Percentiles rank a stretch among this genome's conserved stretches.
Conservation (phyloP, 768 basidiomycete species). For the Hemileccinum rubropunctum region DNA sequence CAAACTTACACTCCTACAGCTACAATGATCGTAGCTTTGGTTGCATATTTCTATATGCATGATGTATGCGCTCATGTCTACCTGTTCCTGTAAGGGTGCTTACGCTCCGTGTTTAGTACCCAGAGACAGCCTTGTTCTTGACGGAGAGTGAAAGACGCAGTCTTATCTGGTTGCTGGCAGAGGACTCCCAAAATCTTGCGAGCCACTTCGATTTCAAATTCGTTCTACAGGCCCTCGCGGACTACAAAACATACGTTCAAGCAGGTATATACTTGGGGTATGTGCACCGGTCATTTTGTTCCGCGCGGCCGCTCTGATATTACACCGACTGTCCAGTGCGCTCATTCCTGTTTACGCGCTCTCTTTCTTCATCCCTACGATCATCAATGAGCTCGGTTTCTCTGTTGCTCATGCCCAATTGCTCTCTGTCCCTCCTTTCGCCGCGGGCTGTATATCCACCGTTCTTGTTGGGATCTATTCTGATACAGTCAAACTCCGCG, state of each 20-base stretch:
- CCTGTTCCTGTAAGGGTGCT: background rate
- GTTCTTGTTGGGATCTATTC: background rate
- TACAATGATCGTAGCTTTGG: background rate
- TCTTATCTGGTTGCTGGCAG: background rate
- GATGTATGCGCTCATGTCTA: background rate
- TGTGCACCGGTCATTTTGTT: background rate
- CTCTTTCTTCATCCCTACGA: background rate
- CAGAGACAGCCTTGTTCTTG: conserved; percentile 1
- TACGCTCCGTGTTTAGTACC: background rate
- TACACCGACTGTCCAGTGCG: background rate
- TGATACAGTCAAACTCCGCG: background rate
- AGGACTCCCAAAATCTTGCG: background rate
- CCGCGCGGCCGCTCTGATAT: background rate
- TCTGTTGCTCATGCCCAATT: background rate
- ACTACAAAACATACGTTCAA: conserved; percentile 2
- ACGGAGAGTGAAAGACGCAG: background rate
- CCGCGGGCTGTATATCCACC: background rate
- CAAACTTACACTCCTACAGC: background rate
- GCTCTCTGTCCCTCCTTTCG: background rate
- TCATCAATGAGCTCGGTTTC: background rate
- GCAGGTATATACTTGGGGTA: background rate
- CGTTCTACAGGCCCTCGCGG: background rate
- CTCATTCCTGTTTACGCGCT: background rate
- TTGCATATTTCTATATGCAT: background rate
- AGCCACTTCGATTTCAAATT: background rate